Evolutionary conservation across 257 asterid genomes (phyloP).

Genomic region (Solanum pennellii): DNA sequence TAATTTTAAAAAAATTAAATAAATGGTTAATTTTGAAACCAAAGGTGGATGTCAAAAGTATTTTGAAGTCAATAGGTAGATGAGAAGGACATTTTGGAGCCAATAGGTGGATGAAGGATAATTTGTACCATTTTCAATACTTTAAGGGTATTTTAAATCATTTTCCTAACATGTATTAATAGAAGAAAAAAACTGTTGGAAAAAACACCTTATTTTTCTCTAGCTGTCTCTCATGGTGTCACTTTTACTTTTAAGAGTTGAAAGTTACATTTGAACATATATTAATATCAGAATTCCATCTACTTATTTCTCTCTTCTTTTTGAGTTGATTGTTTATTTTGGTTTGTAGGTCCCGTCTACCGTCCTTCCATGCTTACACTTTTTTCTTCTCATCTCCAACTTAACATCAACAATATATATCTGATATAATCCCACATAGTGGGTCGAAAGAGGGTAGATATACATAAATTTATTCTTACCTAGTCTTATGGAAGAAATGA

Average conservation of each 20-base stretch:
- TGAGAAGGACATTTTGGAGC: too few species aligned
- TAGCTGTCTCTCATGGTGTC: background rate
- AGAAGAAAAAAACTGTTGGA: background rate
- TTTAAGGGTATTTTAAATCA: too few species aligned
- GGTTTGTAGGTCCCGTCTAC: background rate
- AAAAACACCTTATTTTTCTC: background rate
- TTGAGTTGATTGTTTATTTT: background rate
- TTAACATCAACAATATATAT: background rate
- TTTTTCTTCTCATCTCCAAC: background rate
- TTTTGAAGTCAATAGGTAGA: too few species aligned
- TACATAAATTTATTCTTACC: fast-evolving
- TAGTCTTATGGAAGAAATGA: too few species aligned
- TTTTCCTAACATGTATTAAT: too few species aligned
- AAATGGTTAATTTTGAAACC: too few species aligned
- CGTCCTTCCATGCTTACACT: background rate
- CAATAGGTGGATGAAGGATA: too few species aligned
- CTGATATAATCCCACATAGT: background rate
- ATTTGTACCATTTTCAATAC: too few species aligned
- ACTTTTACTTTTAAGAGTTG: background rate
- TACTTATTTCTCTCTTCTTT: background rate
- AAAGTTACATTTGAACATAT: background rate
- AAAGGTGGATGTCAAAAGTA: too few species aligned
- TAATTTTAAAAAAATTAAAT: too few species aligned
- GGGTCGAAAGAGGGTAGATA: background rate
- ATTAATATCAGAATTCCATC: background rate